Base-by-base conservation (phyloP, 768 basidiomycete genomes). In the Tulasnella sp. region DNA sequence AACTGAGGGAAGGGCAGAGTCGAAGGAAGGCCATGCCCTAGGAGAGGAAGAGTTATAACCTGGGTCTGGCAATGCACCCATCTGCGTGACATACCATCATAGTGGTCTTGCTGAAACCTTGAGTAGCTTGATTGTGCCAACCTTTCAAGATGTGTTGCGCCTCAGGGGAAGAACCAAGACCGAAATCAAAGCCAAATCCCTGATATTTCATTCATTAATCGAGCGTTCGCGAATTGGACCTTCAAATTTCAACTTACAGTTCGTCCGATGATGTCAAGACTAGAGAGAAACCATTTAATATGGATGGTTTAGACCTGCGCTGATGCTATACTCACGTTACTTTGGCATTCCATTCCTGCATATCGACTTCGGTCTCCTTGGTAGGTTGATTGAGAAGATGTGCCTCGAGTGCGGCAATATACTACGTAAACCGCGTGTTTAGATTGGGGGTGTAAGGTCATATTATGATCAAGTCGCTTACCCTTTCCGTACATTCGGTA, bases 241-340 rank as follows among this genome's bases (percentile, higher is more conserved):
- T 22, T 9, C 13, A 46, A 10, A 22, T 12, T 12, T 15, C 1
- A 32, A 46, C 45, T 9, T 46, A 46, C 45, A 32, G 52, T 34
- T 3, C 54, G 54, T 7, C 54, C 54, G 46, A 55, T 55, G 43
- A 55, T 45, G 33, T 55, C 54, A 10, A 55, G 34, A 9, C 45
- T 46, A 31, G 27, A 5, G 29, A 37, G 4, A 45, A 10, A 42
- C 20, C 12, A 10, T 10, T 10, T 22, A 20, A 42, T 42, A 20
- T 12, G 40, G 15, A 15, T 20, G 9, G 40, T 9, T 42, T 22
- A 10, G 40, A 10, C 12, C 10, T 10, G 20, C 10, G 40, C 12
- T 10, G 10, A 20, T 10, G 40, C 20, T 10, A 10, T 10, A 10
- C 34, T 10, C 19, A 20, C 20, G 40, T 10, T 10, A 20, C 29